phyloP scores from a whole-genome alignment of 345 rosid genomes.

The Euphorbia lathyris region DNA sequence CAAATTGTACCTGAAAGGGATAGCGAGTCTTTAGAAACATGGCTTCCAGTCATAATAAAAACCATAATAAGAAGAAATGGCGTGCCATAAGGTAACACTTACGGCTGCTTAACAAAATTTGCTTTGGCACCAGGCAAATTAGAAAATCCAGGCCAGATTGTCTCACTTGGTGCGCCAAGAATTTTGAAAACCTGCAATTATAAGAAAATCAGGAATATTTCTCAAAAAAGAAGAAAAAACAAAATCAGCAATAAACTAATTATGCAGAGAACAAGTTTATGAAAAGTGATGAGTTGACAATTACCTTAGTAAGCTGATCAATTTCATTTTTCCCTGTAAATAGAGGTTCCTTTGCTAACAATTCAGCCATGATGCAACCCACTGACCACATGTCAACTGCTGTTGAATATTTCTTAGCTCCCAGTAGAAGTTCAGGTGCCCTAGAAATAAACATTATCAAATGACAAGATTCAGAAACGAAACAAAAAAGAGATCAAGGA shows the following conservation, averaged over 20 bases:
- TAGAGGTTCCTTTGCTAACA: conserved; percentile 64
- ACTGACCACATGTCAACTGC: conserved; percentile 96
- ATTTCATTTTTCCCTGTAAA: conserved; percentile 68
- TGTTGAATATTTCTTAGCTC: conserved; percentile 73
- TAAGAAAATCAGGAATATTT: no score
- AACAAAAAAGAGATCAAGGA: background rate
- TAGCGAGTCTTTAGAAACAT: background rate
- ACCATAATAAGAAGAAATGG: background rate
- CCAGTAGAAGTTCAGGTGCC: conserved; percentile 82
- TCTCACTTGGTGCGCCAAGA: conserved; percentile 79
- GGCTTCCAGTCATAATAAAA: background rate
- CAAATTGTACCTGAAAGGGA: conserved; percentile 52
- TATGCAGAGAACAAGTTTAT: background rate
- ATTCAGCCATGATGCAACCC: conserved; percentile 91
- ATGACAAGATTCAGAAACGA: conserved; percentile 4
- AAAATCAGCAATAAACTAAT: background rate
- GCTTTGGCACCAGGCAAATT: conserved; percentile 64
- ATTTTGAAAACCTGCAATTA: conserved; percentile 56
- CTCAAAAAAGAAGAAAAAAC: background rate
- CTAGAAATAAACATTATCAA: conserved; percentile 36
- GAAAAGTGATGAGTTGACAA: background rate
- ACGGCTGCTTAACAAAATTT: conserved; percentile 57
- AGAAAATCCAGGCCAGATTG: conserved; percentile 69
- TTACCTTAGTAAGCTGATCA: conserved; percentile 74
- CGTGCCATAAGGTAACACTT: conserved; percentile 21